Evolutionary conservation across 805 yeast genomes (phyloP), one percentile per base, ranked within the genome.

Genomic region (Saccharomycopsis fodiens): DNA sequence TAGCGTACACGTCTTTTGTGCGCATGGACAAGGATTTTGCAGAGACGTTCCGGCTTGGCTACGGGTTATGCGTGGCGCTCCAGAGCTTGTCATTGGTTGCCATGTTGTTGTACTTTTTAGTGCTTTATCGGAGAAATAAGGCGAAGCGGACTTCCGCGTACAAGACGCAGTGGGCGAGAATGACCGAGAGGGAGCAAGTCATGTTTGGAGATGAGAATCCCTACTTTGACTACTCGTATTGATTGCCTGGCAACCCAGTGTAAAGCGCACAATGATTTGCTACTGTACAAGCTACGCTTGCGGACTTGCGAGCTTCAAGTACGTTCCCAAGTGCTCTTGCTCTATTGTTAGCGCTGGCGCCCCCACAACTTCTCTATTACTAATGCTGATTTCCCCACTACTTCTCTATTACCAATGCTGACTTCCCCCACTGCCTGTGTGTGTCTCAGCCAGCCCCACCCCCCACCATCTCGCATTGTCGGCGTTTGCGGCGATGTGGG

Each of bases 121-220:
- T 6, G 7, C 7, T 36, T 5, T 21, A 36, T 29, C 6, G 40
- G 15, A 6, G 8, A 5, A 63, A 63, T 53, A 41, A 45, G 19
- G 44, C 44, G 36, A 56, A 64, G 31, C 53, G 55, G 31, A 38
- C 47, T n/a, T 23, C 44, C 6, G 44, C 36, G n/a, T 41, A 41
- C 25, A 41, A 41, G 23, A 39, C 31, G 19, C 21, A 21, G 15
- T 41, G n/a, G 17, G 16, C n/a, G 16, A 17, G 12, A 22, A 17
- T 12, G 4, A 25, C 23, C 25, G 44, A 41, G 13, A 17, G 44
- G 23, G 39, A 31, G 7, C 31, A 31, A 19, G 21, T 32, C 25
- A 19, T 32, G 13, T 20, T 41, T 12, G 44, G 44, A 12, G 44
- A 41, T 29, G 34, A 27, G 19, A 17, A 17, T 10, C 44, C 44